Conservation (phyloP, 2,329 filamentous ascomycete genomes). For the Xylogone sp. region DNA sequence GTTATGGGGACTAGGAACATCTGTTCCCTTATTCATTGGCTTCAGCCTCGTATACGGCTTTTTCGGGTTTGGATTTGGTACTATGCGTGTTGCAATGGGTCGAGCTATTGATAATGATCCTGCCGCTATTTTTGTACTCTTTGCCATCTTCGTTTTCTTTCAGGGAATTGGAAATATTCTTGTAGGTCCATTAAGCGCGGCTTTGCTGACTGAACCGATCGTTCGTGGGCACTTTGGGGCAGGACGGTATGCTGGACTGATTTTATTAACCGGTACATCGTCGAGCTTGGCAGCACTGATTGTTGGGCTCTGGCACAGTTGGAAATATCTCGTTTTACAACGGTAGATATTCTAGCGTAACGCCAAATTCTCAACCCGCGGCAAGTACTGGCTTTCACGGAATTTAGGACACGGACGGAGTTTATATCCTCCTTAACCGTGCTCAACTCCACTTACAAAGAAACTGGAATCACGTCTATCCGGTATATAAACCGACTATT, state of each 20-base stretch:
- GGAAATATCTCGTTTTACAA: neutral
- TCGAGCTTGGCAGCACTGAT: neutral
- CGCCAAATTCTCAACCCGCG: too few species aligned
- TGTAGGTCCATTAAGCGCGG: slow-evolving; percentile 26
- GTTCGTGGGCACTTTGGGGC: neutral
- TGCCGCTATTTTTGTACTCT: slow-evolving; percentile 22
- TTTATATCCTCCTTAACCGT: too few species aligned
- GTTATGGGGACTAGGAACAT: slow-evolving; percentile 47
- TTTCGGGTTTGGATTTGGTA: slow-evolving; percentile 48
- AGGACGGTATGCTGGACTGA: slow-evolving; percentile 1
- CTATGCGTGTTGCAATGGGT: slow-evolving; percentile 41
- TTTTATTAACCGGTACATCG: slow-evolving; percentile 3
- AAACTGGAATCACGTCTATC: too few species aligned
- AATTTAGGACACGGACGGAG: too few species aligned
- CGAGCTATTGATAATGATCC: slow-evolving; percentile 26
- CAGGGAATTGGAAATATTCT: slow-evolving; percentile 30
- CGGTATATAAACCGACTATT: too few species aligned
- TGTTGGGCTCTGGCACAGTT: neutral
- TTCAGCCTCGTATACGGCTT: slow-evolving; percentile 53
- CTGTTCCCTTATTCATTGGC: slow-evolving; percentile 39
- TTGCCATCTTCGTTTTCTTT: slow-evolving; percentile 25
- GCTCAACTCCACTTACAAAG: too few species aligned
- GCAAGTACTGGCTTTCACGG: too few species aligned
- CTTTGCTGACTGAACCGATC: slow-evolving; percentile 14
- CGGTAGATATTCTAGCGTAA: neutral